Conservation (phyloP, 768 basidiomycete species). For the Mycena rosella region DNA sequence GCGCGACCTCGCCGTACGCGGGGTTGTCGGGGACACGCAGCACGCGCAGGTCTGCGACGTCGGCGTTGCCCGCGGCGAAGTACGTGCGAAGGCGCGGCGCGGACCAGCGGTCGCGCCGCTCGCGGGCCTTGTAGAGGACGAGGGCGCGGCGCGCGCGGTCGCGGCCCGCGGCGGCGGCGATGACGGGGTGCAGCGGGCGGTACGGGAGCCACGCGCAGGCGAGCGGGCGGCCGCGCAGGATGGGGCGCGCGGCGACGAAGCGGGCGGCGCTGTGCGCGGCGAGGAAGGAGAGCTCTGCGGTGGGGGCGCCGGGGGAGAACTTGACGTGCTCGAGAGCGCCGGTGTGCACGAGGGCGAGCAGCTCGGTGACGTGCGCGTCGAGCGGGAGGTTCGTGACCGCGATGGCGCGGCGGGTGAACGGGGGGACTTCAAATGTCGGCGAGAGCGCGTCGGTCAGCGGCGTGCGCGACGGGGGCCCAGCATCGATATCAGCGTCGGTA, state of each 20-base stretch:
- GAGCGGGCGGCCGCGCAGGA: not conserved
- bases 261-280: not conserved
- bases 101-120: no score
- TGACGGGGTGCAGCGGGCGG: constrained; percentile 5
- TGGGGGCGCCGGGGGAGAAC: not conserved
- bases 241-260: not conserved
- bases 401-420: constrained; percentile 9
- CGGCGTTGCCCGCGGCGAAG: not conserved
- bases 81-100: constrained; percentile 11
- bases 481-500: no score
- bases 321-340: constrained; percentile 8
- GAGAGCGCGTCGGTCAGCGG: not conserved
- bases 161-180: not conserved
- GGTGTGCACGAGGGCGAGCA: not conserved
- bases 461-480: no score
- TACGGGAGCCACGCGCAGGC: constrained; percentile 3
- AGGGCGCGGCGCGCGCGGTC: no score
- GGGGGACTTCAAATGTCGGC: not conserved
- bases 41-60: not conserved
- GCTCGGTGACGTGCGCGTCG: not conserved
- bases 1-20: not conserved
- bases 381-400: not conserved
- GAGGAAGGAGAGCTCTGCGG: constrained; percentile 10
- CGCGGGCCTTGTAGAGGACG: no score
- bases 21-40: not conserved